Evolutionary conservation across 352 stramenopile species (phyloP).

Genomic region (Phytophthora constricta): DNA sequence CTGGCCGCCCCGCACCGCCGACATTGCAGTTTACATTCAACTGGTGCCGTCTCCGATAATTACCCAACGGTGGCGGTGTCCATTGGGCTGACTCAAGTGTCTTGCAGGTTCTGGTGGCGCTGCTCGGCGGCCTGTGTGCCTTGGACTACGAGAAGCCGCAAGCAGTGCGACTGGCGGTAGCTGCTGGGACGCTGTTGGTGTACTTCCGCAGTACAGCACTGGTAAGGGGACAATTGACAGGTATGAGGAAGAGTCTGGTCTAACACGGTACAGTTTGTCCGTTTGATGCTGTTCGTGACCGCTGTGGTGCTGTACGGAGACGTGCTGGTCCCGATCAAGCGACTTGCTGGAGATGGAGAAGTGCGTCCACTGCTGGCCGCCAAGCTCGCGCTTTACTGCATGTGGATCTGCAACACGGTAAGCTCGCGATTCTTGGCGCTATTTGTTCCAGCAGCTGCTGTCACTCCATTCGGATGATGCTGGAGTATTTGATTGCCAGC

Average conservation of each 20-base stretch:
- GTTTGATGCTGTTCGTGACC: conserved; percentile 61
- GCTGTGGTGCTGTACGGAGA: conserved; percentile 66
- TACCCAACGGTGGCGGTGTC: background rate
- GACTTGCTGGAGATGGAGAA: conserved; percentile 19
- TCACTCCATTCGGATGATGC: too few relatives aligned
- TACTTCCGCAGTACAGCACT: conserved; percentile 74
- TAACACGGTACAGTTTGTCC: conserved; percentile 54
- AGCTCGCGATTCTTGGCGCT: conserved; percentile 8
- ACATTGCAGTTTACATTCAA: conserved; percentile 55
- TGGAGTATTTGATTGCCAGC: too few relatives aligned
- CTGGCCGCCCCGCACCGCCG: conserved; percentile 50
- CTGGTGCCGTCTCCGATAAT: conserved; percentile 32
- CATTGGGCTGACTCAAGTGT: conserved; percentile 3
- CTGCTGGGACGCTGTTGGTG: conserved; percentile 38
- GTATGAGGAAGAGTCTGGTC: background rate
- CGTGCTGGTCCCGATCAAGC: conserved; percentile 49
- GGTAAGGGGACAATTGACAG: conserved; percentile 25
- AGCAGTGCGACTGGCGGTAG: conserved; percentile 48
- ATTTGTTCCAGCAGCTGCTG: background rate
- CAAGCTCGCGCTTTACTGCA: conserved; percentile 44
- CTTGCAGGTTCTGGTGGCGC: conserved; percentile 40
- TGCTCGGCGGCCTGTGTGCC: conserved; percentile 38
- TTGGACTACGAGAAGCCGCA: conserved; percentile 66
- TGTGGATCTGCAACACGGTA: conserved; percentile 53
- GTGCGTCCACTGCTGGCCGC: conserved; percentile 6